Percentiles rank a stretch among this genome's conserved stretches.
These are phyloP conservation scores for Leishmania martiniquensis DNA, from an alignment of 208 protist genomes.

Conservation along the genomic window DNA sequence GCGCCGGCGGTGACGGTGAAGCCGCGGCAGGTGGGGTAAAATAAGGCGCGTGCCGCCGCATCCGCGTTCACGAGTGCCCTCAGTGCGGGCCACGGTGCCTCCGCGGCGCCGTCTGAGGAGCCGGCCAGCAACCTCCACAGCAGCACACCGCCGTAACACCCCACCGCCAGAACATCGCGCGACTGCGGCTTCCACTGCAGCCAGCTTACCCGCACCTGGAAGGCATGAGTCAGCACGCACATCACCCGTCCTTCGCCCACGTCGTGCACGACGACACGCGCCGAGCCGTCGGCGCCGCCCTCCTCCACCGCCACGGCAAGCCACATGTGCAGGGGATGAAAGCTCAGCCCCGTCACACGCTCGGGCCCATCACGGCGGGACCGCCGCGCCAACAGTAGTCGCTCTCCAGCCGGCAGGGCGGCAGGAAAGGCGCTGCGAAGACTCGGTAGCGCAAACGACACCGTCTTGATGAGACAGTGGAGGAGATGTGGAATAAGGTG, in stretches of 20 bases:
- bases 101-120: background rate
- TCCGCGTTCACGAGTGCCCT: constrained; percentile 1
- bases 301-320: constrained; percentile 77
- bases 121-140: constrained; percentile 55
- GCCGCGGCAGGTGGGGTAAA: constrained; percentile 55
- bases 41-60: constrained; percentile 47
- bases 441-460: constrained; percentile 43
- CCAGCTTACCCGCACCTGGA: constrained; percentile 58
- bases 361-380: constrained; percentile 40
- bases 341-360: constrained; percentile 48
- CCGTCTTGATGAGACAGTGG: constrained; percentile 22
- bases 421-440: constrained; percentile 59
- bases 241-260: constrained; percentile 34
- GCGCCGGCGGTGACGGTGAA: constrained; percentile 48
- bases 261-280: constrained; percentile 73
- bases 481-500: constrained; percentile 24
- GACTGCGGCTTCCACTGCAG: constrained; percentile 79
- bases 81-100: background rate
- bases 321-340: constrained; percentile 55
- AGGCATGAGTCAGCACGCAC: constrained; percentile 72
- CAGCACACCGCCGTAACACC: constrained; percentile 75
- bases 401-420: constrained; percentile 39
- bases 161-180: constrained; percentile 72
- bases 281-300: constrained; percentile 30
- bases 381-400: constrained; percentile 11